phyloP scores from a whole-genome alignment of 306 rosid genomes.

The Prunus persica region DNA sequence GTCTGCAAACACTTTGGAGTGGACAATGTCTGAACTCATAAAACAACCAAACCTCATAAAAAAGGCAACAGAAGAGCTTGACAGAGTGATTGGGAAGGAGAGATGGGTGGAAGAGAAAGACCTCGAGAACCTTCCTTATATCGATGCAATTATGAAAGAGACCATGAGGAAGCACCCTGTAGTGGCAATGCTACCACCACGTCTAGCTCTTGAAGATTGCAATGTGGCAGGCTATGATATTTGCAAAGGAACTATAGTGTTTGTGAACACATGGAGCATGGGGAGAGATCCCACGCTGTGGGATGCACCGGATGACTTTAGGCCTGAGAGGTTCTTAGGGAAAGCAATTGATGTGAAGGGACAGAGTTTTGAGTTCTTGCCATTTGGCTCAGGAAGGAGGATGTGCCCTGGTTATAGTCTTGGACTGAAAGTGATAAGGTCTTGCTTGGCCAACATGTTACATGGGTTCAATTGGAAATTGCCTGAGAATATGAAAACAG shows the following conservation, averaged over 20 bases:
- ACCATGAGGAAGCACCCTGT: slow-evolving; percentile 25
- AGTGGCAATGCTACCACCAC: slow-evolving; percentile 9
- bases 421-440: slow-evolving; percentile 5
- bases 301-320: slow-evolving; percentile 17
- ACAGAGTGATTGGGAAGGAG: slow-evolving; percentile 19
- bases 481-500: neutral
- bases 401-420: slow-evolving; percentile 23
- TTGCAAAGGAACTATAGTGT: slow-evolving; percentile 12
- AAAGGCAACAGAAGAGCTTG: slow-evolving; percentile 18
- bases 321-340: slow-evolving; percentile 21
- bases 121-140: slow-evolving; percentile 11
- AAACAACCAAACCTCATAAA: slow-evolving; percentile 15
- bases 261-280: slow-evolving; percentile 28
- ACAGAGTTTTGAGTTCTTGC: slow-evolving; percentile 22
- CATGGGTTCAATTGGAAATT: slow-evolving; percentile 28
- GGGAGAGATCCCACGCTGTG: slow-evolving; percentile 25
- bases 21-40: slow-evolving; percentile 28
- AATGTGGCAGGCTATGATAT: slow-evolving; percentile 10
- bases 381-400: slow-evolving; percentile 34
- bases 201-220: slow-evolving; percentile 22
- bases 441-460: slow-evolving; percentile 14
- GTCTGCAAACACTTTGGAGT: slow-evolving; percentile 9
- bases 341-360: slow-evolving; percentile 18
- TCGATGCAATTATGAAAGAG: slow-evolving; percentile 29
- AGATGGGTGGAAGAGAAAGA: slow-evolving; percentile 31